Evolutionary conservation across 495 filamentous ascomycete genomes (phyloP).

Genomic region (Penicillium samsonianum): DNA sequence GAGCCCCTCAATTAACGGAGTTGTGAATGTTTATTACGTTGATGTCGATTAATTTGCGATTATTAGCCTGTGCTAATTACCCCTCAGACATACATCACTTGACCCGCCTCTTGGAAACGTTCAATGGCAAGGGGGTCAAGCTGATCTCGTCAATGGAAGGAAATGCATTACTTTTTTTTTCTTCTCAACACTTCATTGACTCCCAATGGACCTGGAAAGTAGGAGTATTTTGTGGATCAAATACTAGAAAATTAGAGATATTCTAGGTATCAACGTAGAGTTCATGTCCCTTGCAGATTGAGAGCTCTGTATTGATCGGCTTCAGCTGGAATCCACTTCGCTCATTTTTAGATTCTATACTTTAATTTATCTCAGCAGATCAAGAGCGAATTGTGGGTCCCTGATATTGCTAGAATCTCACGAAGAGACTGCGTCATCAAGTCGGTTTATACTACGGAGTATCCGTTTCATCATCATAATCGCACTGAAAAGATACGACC

Average conservation of each 20-base stretch:
- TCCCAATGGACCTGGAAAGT: neutral
- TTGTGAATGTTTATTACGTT: slow-evolving; percentile 7
- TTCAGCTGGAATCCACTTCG: neutral
- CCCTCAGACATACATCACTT: too few species aligned
- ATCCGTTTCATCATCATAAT: neutral
- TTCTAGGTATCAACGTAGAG: neutral
- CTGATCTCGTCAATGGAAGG: neutral
- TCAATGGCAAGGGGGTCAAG: neutral
- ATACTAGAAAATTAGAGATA: neutral
- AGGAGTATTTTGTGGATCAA: neutral
- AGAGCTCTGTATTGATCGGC: neutral
- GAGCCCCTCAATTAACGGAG: slow-evolving; percentile 52
- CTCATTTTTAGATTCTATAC: neutral
- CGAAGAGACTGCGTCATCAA: neutral
- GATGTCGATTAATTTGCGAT: neutral
- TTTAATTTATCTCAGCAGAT: neutral
- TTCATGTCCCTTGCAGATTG: neutral
- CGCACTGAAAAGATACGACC: slow-evolving; percentile 1
- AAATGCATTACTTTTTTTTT: neutral
- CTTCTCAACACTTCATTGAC: neutral
- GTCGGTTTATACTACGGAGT: neutral
- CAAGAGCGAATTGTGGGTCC: too few species aligned
- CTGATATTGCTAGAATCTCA: too few species aligned
- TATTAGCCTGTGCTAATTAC: neutral
- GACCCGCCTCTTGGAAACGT: neutral